phyloP scores from a whole-genome alignment of 2,329 filamentous ascomycete genomes.

The Fusarium praegraminearum region DNA sequence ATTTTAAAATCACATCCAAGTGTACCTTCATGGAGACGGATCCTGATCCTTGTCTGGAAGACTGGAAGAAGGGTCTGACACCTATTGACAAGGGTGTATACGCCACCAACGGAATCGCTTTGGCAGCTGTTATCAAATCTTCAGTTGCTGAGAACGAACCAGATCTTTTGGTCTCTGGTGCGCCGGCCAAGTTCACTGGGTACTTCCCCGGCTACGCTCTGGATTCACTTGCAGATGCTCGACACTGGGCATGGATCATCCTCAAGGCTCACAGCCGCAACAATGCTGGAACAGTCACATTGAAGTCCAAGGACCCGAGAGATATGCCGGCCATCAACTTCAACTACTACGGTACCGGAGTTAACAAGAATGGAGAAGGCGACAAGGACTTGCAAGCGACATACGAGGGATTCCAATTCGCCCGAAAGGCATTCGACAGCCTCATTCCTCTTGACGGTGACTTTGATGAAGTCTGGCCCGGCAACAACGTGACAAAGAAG shows the following conservation, averaged over 20 bases:
- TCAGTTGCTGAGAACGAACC: slow-evolving; percentile 57
- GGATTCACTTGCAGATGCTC: slow-evolving; percentile 57
- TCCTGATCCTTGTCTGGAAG: slow-evolving; percentile 38
- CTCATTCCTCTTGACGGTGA: slow-evolving; percentile 33
- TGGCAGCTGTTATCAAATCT: slow-evolving; percentile 57
- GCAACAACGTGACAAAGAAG: slow-evolving; percentile 57
- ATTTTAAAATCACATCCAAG: slow-evolving; percentile 39
- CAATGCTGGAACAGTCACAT: slow-evolving; percentile 69
- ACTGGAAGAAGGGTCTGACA: slow-evolving; percentile 26
- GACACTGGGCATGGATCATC: slow-evolving; percentile 57
- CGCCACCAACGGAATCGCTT: slow-evolving; percentile 64
- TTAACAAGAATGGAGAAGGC: slow-evolving; percentile 58
- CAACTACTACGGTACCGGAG: slow-evolving; percentile 68
- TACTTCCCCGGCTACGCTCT: slow-evolving; percentile 67
- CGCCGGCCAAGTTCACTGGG: slow-evolving; percentile 65
- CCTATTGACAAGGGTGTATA: slow-evolving; percentile 48
- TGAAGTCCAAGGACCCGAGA: slow-evolving; percentile 70
- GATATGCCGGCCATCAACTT: slow-evolving; percentile 74
- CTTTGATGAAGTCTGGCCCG: slow-evolving; percentile 45
- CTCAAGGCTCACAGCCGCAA: slow-evolving; percentile 68
- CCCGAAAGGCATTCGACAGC: slow-evolving; percentile 56
- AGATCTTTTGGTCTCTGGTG: slow-evolving; percentile 68
- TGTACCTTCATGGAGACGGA: slow-evolving; percentile 38
- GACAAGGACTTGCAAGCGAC: slow-evolving; percentile 66
- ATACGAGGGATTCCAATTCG: slow-evolving; percentile 66